phyloP scores from a whole-genome alignment of 768 basidiomycete species.

The Neoboletus magnificus region DNA sequence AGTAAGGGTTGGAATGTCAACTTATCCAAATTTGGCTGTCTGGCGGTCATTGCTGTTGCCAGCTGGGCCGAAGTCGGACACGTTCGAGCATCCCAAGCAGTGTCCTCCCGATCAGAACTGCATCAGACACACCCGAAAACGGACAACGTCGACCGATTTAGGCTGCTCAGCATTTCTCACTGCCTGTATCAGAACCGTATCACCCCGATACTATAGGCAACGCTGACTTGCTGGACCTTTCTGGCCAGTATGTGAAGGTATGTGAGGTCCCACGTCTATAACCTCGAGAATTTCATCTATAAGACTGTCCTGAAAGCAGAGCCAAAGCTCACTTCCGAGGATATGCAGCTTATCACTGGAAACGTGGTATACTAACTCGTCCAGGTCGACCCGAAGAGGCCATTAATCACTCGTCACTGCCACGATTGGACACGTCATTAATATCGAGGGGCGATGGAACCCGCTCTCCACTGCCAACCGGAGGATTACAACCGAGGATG shows the following conservation, averaged over 20 bases:
- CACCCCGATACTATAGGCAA: background rate
- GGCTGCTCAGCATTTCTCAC: background rate
- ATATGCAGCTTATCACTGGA: too few relatives aligned
- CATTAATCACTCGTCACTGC: too few relatives aligned
- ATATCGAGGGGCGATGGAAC: too few relatives aligned
- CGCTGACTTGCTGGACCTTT: too few relatives aligned
- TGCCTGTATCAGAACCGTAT: background rate
- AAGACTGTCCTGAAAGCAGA: too few relatives aligned
- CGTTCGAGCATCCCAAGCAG: background rate
- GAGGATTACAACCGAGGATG: too few relatives aligned
- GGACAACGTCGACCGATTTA: background rate
- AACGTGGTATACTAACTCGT: too few relatives aligned
- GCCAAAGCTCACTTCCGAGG: too few relatives aligned
- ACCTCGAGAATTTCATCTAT: background rate
- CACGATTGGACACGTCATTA: too few relatives aligned
- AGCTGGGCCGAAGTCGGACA: too few relatives aligned
- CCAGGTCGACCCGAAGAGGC: too few relatives aligned
- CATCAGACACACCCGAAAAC: background rate
- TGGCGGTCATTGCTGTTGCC: background rate
- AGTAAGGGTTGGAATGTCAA: slow-evolving; percentile 3
- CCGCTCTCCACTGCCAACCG: too few relatives aligned
- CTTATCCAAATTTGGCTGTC: slow-evolving; percentile 8
- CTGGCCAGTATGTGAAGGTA: background rate
- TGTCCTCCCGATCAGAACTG: background rate
- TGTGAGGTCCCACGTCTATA: background rate